Conservation (phyloP, 208 protist genomes). For the Crithidia mellificae region DNA sequence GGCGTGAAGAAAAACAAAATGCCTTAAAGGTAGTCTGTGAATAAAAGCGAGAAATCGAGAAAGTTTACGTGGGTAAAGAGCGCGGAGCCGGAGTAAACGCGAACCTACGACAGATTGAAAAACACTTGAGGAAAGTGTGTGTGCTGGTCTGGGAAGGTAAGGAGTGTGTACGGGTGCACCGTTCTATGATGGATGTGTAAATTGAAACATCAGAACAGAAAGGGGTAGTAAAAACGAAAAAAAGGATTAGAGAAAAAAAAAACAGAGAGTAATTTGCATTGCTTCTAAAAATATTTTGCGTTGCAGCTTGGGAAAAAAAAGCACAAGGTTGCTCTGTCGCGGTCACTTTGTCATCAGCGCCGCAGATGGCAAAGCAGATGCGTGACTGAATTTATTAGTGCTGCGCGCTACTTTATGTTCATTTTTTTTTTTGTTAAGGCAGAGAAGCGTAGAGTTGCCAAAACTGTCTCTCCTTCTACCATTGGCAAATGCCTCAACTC, state of each 20-base stretch:
- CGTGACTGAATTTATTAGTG: no score
- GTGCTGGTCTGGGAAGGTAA: neutral
- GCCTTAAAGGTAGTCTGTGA: constrained; percentile 13
- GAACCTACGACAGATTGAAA: neutral
- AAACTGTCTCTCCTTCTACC: no score
- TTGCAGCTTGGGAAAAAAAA: no score
- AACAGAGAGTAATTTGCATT: neutral
- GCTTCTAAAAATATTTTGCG: no score
- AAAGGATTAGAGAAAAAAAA: neutral
- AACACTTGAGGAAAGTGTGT: neutral
- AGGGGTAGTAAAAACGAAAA: constrained; percentile 2
- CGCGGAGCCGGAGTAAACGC: neutral
- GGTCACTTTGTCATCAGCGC: no score
- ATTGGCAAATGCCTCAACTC: no score
- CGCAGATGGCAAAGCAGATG: no score
- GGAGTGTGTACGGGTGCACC: neutral
- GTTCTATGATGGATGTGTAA: neutral
- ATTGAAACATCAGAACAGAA: neutral
- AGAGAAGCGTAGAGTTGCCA: no score
- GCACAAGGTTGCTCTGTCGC: no score
- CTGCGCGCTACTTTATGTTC: no score
- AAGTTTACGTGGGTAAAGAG: neutral
- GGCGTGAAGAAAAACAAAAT: neutral
- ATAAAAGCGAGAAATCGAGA: constrained; percentile 2
- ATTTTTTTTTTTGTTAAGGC: no score